phyloP scores from a whole-genome alignment of 352 stramenopile species.

The Pythium oligandrum region DNA sequence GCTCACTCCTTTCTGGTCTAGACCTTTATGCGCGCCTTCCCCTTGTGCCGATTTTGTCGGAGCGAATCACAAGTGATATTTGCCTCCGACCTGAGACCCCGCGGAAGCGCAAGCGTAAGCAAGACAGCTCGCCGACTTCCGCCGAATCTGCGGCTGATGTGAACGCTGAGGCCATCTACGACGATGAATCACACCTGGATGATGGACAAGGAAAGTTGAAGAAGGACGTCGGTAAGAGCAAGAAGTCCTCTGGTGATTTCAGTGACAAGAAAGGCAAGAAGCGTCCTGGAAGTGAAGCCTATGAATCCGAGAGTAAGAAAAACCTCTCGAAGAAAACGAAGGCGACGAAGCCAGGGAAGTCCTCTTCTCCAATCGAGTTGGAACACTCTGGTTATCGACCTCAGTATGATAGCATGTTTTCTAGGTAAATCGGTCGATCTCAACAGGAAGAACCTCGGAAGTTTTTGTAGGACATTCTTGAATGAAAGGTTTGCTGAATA shows the following conservation, averaged over 20 bases:
- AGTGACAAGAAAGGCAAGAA: slow-evolving; percentile 36
- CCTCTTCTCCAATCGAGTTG: no score
- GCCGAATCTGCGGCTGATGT: not conserved
- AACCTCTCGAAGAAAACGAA: no score
- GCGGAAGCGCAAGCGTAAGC: slow-evolving; percentile 50
- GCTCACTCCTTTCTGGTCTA: slow-evolving; percentile 2
- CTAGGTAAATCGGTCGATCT: no score
- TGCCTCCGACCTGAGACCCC: slow-evolving; percentile 27
- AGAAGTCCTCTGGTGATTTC: slow-evolving; percentile 19
- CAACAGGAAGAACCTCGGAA: no score
- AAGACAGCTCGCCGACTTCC: slow-evolving; percentile 7
- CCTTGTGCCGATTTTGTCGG: slow-evolving; percentile 39
- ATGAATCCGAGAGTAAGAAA: no score
- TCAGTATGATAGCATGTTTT: no score
- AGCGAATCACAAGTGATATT: slow-evolving; percentile 51
- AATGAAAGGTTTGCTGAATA: no score
- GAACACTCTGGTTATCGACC: no score
- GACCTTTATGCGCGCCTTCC: slow-evolving; percentile 54
- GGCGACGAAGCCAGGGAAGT: no score
- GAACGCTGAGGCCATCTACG: no score
- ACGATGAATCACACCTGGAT: no score
- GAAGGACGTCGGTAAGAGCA: slow-evolving; percentile 29
- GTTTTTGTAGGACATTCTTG: no score
- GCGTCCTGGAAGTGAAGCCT: not conserved
- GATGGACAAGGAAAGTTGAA: slow-evolving; percentile 21